These are phyloP conservation scores for Russula earlei DNA, from an alignment of 768 basidiomycete genomes.

Conservation along the genomic window DNA sequence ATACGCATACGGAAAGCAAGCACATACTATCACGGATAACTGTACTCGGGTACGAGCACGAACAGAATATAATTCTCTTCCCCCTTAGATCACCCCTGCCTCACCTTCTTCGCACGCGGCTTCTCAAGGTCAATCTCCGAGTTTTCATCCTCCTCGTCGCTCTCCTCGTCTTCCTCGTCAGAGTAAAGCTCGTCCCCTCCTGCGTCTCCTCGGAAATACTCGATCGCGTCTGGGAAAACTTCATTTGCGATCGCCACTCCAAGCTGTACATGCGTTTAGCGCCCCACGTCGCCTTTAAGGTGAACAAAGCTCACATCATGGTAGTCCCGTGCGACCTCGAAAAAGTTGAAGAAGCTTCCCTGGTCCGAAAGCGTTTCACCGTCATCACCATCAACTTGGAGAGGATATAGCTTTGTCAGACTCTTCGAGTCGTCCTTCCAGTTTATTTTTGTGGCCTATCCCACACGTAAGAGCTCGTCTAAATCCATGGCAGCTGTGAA, in stretches of 20 bases:
- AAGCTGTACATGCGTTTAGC: conserved; percentile 37
- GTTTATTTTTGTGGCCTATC: conserved; percentile 55
- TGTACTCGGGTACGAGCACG: background rate
- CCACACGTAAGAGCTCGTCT: background rate
- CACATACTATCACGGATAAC: too few relatives aligned
- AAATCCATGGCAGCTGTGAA: background rate
- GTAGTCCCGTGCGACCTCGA: conserved; percentile 56
- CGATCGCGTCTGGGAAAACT: conserved; percentile 71
- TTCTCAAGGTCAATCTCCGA: conserved; percentile 83
- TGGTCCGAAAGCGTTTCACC: conserved; percentile 53
- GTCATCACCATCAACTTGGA: conserved; percentile 50
- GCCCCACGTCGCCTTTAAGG: background rate
- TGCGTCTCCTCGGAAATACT: conserved; percentile 67
- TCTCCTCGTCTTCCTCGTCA: conserved; percentile 58
- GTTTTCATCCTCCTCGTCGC: conserved; percentile 66
- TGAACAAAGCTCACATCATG: conserved; percentile 48
- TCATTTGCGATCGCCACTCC: conserved; percentile 66
- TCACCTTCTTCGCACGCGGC: conserved; percentile 63
- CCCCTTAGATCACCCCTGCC: conserved; percentile 39
- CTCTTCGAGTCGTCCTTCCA: conserved; percentile 76
- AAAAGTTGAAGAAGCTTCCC: conserved; percentile 86
- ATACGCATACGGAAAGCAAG: too few relatives aligned
- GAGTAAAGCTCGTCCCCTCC: conserved; percentile 52
- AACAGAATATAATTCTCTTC: conserved; percentile 2
- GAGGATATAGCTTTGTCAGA: conserved; percentile 73